Evolutionary conservation across 306 rosid species (phyloP).

Genomic region (Arachis hypogaea): DNA sequence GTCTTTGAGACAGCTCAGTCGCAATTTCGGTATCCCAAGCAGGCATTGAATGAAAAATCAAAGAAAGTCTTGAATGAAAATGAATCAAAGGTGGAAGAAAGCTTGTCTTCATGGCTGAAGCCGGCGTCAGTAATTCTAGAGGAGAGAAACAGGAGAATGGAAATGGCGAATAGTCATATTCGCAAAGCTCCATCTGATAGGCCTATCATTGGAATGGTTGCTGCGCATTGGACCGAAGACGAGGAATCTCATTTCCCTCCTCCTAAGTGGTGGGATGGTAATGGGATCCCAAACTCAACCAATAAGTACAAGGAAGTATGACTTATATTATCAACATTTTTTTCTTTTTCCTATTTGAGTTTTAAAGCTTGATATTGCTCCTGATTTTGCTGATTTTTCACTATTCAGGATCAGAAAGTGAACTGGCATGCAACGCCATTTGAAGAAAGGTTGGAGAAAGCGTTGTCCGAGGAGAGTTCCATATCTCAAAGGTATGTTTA

Average conservation of each 20-base stretch:
- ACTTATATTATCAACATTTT: slow-evolving; percentile 3
- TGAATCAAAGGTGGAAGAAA: slow-evolving; percentile 59
- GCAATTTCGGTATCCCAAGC: slow-evolving; percentile 54
- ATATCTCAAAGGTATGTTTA: slow-evolving; percentile 60
- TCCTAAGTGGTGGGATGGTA: slow-evolving; percentile 91
- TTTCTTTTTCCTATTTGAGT: not conserved
- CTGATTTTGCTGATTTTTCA: slow-evolving; percentile 24
- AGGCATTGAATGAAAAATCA: not conserved
- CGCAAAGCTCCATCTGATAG: slow-evolving; percentile 70
- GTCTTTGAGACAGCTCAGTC: slow-evolving; percentile 65
- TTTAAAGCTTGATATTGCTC: slow-evolving; percentile 17
- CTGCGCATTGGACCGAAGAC: slow-evolving; percentile 84
- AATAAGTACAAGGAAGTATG: slow-evolving; percentile 90
- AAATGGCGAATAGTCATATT: slow-evolving; percentile 35
- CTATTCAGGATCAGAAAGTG: slow-evolving; percentile 85
- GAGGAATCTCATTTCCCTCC: slow-evolving; percentile 58
- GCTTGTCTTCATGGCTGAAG: slow-evolving; percentile 79
- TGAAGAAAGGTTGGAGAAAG: slow-evolving; percentile 93
- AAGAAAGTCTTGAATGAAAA: slow-evolving; percentile 48
- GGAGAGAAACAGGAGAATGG: slow-evolving; percentile 47
- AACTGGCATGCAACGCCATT: slow-evolving; percentile 97
- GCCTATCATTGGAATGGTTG: slow-evolving; percentile 90
- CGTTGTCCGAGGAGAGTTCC: slow-evolving; percentile 76
- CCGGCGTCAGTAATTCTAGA: slow-evolving; percentile 55
- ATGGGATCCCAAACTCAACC: slow-evolving; percentile 95